phyloP scores from a whole-genome alignment of 75 land plant species.

The Pseudotsuga menziesii region DNA sequence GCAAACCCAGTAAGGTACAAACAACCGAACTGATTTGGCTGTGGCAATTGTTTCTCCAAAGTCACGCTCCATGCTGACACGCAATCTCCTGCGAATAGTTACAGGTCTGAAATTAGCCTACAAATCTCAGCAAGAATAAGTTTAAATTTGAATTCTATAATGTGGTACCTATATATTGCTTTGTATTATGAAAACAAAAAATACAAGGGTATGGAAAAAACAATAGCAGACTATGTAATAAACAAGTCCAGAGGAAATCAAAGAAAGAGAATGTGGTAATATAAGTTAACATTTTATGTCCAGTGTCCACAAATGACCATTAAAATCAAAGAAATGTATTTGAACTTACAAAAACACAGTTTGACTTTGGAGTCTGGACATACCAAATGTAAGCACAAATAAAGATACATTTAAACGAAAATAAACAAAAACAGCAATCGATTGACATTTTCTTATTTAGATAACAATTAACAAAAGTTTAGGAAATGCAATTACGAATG shows the following conservation, averaged over 20 bases:
- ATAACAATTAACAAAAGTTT: too few species aligned
- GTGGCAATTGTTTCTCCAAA: constrained; percentile 67
- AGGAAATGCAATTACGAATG: too few species aligned
- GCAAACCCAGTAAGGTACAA: constrained; percentile 91
- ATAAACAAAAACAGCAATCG: background rate
- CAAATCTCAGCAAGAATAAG: background rate
- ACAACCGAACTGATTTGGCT: constrained; percentile 77
- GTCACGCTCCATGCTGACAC: constrained; percentile 86
- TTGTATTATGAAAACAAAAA: background rate
- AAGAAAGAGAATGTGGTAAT: background rate
- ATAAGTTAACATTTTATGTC: too few species aligned
- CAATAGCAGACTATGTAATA: background rate
- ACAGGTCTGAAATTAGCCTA: background rate
- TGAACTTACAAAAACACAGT: background rate
- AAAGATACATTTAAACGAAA: background rate
- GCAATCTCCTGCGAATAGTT: constrained; percentile 68
- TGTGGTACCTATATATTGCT: background rate
- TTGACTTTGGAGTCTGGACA: too few species aligned
- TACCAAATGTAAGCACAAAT: background rate
- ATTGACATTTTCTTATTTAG: background rate
- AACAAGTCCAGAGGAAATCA: background rate
- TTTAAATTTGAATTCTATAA: background rate
- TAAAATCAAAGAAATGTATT: background rate
- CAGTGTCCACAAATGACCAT: too few species aligned
- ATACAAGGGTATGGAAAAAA: background rate